These are phyloP conservation scores for Tetrapisispora nanseiensis DNA, from an alignment of 805 yeast genomes.

Conservation along the genomic window DNA sequence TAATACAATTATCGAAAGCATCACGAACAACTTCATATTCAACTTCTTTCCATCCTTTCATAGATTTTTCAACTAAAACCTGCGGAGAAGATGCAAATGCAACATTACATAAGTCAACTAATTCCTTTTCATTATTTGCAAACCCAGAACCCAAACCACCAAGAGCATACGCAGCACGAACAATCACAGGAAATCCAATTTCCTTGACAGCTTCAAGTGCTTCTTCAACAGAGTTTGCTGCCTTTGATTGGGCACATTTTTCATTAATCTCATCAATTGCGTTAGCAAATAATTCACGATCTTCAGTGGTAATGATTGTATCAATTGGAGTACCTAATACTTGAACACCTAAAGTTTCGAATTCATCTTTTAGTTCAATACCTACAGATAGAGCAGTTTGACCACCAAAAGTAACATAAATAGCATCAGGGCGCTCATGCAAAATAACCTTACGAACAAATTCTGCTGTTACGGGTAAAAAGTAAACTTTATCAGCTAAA, in stretches of 20 bases:
- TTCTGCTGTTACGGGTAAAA: slow-evolving; percentile 94
- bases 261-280: slow-evolving; percentile 93
- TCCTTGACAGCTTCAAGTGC: slow-evolving; percentile 76
- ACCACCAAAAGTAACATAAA: slow-evolving; percentile 96
- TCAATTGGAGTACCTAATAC: slow-evolving; percentile 96
- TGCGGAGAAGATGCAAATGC: slow-evolving; percentile 96
- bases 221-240: slow-evolving; percentile 72
- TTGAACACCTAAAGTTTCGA: slow-evolving; percentile 76
- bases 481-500: slow-evolving; percentile 94
- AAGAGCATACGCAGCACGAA: slow-evolving; percentile 92
- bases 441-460: slow-evolving; percentile 91
- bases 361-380: slow-evolving; percentile 90
- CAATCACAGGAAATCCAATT: slow-evolving; percentile 91
- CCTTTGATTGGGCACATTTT: slow-evolving; percentile 89
- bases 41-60: slow-evolving; percentile 99
- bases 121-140: slow-evolving; percentile 78
- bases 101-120: slow-evolving; percentile 72
- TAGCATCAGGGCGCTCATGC: slow-evolving; percentile 94
- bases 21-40: slow-evolving; percentile 99
- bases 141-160: slow-evolving; percentile 99
- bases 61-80: slow-evolving; percentile 86
- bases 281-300: slow-evolving; percentile 88
- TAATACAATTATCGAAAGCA: slow-evolving; percentile 92
- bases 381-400: slow-evolving; percentile 97
- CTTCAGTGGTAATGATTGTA: slow-evolving; percentile 94